Base-by-base conservation (phyloP, 2,329 filamentous ascomycete genomes). In the Fusarium circinatum region DNA sequence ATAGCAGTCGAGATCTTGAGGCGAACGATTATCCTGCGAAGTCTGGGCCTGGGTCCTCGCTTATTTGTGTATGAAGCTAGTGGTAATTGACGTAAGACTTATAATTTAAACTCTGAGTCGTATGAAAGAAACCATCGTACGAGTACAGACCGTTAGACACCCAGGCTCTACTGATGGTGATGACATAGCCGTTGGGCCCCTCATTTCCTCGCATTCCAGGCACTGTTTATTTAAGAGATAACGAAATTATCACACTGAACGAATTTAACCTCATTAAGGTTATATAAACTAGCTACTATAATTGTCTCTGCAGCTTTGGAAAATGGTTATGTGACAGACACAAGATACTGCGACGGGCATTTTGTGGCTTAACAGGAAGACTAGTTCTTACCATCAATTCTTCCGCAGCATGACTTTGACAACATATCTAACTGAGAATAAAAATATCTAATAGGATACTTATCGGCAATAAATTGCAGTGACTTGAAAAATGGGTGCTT, bases 241-340 rank as follows among this genome's bases (percentile, higher is more conserved):
- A 26, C 4, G 2, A 26, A 26, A 20, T 3, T 4, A 28, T 3
- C 8, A 15, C 5, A 28, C 1, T 6, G 5, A 20, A 5, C 2
- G 0, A 28, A 7, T 3, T 28, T 5, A 7, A 6, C 6, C 8
- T 28, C 5, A 20, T 1, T 18, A 47, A 0, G 11, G 4, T 0
- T 20, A 6, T 28, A 28, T 10, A 22, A 14, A 20, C 8, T 20
- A 4, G 3, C 5, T 20, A 7, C 0, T 5, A 7, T 0, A 26
- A 45, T 0, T 45, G 17, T 26, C 8, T 4, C 24, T 20, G 1
- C 8, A 9, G 22, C 9, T 6, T 22, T 17, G 20, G 9, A n/a
- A 26, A n/a, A 30, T n/a, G 20, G 4, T 9, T 3, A 32, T 32
- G 11, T 12, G 10, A 49, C 7, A 9, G 28, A 5, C 6, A 12